Conservation (phyloP, 441 rosid genomes). For the Brassica balearica region DNA sequence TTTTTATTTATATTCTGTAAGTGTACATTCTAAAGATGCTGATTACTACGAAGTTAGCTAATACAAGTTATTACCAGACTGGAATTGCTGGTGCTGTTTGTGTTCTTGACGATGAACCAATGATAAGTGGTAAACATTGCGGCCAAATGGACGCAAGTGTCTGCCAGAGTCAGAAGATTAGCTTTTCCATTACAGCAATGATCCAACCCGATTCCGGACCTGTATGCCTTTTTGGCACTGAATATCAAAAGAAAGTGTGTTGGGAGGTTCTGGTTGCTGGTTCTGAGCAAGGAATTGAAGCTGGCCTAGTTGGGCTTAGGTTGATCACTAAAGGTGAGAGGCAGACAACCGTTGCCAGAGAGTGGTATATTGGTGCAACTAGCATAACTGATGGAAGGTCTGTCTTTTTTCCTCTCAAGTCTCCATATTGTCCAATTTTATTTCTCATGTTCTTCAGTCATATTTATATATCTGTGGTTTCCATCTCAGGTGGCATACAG, state of each 20-base stretch:
- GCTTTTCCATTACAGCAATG: conserved; percentile 91
- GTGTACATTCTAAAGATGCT: conserved; percentile 29
- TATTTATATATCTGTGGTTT: conserved; percentile 28
- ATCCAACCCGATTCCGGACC: conserved; percentile 99
- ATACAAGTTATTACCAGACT: conserved; percentile 62
- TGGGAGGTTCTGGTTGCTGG: conserved; percentile 99
- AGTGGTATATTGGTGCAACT: conserved; percentile 98
- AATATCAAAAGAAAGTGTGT: conserved; percentile 92
- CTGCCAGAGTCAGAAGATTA: conserved; percentile 87
- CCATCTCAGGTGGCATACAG: conserved; percentile 96
- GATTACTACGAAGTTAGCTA: conserved; percentile 29
- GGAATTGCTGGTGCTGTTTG: conserved; percentile 89
- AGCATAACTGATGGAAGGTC: conserved; percentile 99
- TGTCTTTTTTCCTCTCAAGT: conserved; percentile 34
- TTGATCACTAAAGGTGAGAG: conserved; percentile 94
- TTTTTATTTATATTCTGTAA: not conserved
- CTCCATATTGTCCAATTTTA: conserved; percentile 10
- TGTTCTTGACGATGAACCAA: conserved; percentile 97
- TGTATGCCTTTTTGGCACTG: conserved; percentile 97
- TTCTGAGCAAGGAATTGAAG: conserved; percentile 99
- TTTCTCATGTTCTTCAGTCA: conserved; percentile 33
- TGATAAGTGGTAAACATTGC: conserved; percentile 87
- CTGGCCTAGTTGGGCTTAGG: conserved; percentile 99
- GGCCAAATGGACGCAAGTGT: conserved; percentile 85
- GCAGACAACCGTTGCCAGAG: conserved; percentile 91